These are phyloP conservation scores for Microcyclospora pomicola DNA, from an alignment of 2,329 filamentous ascomycete species.

Conservation along the genomic window DNA sequence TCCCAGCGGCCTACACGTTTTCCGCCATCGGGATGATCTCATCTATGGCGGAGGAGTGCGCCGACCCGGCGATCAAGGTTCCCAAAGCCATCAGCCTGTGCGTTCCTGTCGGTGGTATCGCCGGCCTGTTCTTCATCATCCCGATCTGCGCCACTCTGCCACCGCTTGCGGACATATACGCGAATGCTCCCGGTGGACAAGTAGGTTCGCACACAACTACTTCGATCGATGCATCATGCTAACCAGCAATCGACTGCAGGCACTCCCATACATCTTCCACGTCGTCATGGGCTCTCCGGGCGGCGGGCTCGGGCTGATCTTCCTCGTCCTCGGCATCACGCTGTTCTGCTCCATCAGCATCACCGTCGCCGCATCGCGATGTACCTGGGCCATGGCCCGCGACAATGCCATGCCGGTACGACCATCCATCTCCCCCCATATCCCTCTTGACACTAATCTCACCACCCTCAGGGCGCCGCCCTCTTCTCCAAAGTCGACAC, in stretches of 20 bases:
- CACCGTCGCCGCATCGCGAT: conserved; percentile 36
- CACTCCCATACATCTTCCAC: conserved; percentile 35
- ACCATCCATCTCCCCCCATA: too few relatives aligned
- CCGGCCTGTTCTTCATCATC: conserved; percentile 42
- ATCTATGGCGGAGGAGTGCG: conserved; percentile 48
- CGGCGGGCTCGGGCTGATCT: conserved; percentile 34
- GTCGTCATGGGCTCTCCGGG: conserved; percentile 36
- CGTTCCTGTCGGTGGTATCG: conserved; percentile 40
- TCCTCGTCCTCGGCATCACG: conserved; percentile 37
- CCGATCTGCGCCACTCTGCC: conserved; percentile 41
- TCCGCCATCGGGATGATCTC: conserved; percentile 48
- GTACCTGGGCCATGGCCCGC: conserved; percentile 34
- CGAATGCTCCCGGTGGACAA: conserved; percentile 33
- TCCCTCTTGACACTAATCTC: not conserved
- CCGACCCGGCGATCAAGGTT: conserved; percentile 38
- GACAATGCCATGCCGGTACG: conserved; percentile 29
- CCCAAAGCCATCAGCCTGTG: conserved; percentile 40
- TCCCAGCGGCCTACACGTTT: conserved; percentile 30
- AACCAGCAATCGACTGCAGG: conserved; percentile 27
- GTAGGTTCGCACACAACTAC: conserved; percentile 23
- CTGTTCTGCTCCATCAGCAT: conserved; percentile 42
- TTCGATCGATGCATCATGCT: conserved; percentile 27
- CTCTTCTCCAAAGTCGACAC: conserved; percentile 17
- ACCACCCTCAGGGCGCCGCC: conserved; percentile 4
- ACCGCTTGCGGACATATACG: conserved; percentile 29